Evolutionary conservation across 768 basidiomycete species (phyloP), one percentile per base, ranked within the genome.

Genomic region (Boletellus ananas): DNA sequence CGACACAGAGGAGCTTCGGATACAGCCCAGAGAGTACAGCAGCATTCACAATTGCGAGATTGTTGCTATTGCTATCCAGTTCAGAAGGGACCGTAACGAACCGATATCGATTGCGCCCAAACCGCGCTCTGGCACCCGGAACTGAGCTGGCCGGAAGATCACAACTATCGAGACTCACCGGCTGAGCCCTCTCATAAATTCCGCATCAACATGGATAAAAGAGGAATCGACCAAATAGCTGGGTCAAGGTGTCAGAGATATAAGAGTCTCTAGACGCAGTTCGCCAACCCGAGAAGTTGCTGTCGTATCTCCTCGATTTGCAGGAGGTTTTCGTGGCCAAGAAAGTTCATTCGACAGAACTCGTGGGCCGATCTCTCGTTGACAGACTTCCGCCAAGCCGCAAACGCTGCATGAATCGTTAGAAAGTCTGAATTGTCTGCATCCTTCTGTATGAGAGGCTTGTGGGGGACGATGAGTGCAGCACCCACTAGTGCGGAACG

Each of bases 241-340:
- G 51, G 20, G 43, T 36, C 23, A 29, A 43, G 16, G 29, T 42
- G 46, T 57, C 35, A 42, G 56, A 39, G 16, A 17, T 10, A 21
- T 20, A 21, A 51, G 7, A 36, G n/a, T 17, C 18, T 17, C 33
- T 62, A 20, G n/a, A 46, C 17, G 18, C 48, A 25, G 13, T 17
- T 29, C 25, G 34, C 68, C 55, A 60, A 89, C 77, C 85, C 83
- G 47, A 92, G 72, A 54, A 91, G 81, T 64, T 99, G 95, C 61
- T 94, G 92, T 25, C 94, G 83, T 33, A 97, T 77, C 62, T 97
- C 95, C 66, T 98, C 95, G 27, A 99, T 95, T 69, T 96, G 93
- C 70, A 92, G 85, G 43, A 99, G 72, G 63, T 93, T 97, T 84
- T 92, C 91, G 57, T 92, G 83, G 55, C 89, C 93, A 33, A 95